These are phyloP conservation scores for Chrysoporthe puriensis DNA, from an alignment of 2,329 filamentous ascomycete genomes.

Conservation along the genomic window DNA sequence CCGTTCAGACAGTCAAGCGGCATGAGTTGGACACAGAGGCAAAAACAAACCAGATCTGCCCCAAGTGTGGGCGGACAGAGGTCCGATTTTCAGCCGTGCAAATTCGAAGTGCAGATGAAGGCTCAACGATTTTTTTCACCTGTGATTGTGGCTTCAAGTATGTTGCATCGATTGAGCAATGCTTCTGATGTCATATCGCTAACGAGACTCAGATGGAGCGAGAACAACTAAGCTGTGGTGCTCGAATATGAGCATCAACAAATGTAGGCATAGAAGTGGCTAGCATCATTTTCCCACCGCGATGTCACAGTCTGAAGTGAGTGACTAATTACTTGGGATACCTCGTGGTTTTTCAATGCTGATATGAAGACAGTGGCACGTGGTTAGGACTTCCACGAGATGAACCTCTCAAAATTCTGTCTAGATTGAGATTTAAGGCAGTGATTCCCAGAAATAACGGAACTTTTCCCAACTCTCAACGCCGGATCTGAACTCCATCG, in stretches of 20 bases:
- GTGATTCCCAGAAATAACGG: slow-evolving; percentile 13
- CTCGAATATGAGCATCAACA: neutral
- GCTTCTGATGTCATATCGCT: slow-evolving; percentile 32
- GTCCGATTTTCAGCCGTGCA: slow-evolving; percentile 87
- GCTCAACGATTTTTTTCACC: slow-evolving; percentile 86
- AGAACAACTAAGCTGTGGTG: slow-evolving; percentile 56
- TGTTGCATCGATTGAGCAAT: slow-evolving; percentile 36
- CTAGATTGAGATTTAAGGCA: neutral
- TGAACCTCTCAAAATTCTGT: neutral
- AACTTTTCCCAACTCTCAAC: slow-evolving; percentile 2
- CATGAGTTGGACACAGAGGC: slow-evolving; percentile 78
- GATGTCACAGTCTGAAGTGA: neutral
- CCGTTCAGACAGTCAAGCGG: slow-evolving; percentile 78
- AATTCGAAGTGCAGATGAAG: slow-evolving; percentile 90
- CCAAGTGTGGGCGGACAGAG: slow-evolving; percentile 78
- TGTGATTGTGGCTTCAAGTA: slow-evolving; percentile 88
- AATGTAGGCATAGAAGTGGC: neutral
- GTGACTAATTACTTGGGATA: neutral
- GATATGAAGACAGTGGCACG: neutral
- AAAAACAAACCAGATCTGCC: slow-evolving; percentile 69
- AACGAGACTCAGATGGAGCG: slow-evolving; percentile 51
- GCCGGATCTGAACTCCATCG: slow-evolving; percentile 2
- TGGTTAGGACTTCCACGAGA: neutral
- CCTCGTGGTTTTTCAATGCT: neutral
- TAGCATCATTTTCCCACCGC: neutral